phyloP scores from a whole-genome alignment of 805 yeast species.

The Ogataea pilisensis region DNA sequence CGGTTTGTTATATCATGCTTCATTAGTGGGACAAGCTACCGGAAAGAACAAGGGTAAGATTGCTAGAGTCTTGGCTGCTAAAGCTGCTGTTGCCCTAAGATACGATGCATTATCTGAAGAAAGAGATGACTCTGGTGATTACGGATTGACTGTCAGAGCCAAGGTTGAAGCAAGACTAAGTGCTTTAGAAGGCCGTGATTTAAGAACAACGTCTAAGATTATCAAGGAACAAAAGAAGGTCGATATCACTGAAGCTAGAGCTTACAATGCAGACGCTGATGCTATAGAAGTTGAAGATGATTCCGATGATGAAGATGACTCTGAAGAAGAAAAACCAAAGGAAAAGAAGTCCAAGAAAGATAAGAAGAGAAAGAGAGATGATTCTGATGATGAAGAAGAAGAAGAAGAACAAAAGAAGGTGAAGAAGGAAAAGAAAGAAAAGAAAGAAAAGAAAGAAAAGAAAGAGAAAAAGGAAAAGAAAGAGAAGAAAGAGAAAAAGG shows the following conservation, averaged over 20 bases:
- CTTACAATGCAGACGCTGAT: constrained; percentile 96
- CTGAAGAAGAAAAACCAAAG: constrained; percentile 22
- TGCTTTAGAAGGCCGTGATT: constrained; percentile 93
- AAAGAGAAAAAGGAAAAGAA: constrained; percentile 22
- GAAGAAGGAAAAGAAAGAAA: constrained; percentile 28
- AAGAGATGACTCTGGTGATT: constrained; percentile 90
- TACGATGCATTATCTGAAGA: constrained; percentile 97
- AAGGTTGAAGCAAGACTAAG: constrained; percentile 94
- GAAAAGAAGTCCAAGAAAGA: constrained; percentile 21
- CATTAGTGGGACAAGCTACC: constrained; percentile 95
- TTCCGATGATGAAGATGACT: constrained; percentile 28
- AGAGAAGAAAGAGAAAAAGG: constrained; percentile 21
- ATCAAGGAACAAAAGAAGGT: constrained; percentile 82
- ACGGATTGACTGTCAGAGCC: constrained; percentile 86
- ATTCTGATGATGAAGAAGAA: constrained; percentile 16
- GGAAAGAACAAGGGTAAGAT: constrained; percentile 98
- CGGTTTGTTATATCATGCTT: constrained; percentile 95
- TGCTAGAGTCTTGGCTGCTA: constrained; percentile 97
- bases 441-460: constrained; percentile 29
- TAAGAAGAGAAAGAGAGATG: constrained; percentile 22
- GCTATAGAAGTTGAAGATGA: constrained; percentile 40
- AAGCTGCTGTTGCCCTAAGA: constrained; percentile 95
- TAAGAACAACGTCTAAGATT: constrained; percentile 83
- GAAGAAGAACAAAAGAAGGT: constrained; percentile 20
- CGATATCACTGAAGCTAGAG: constrained; percentile 76